These are phyloP conservation scores for Ceratocystis destructans DNA, from an alignment of 2,329 filamentous ascomycete species.

Conservation along the genomic window DNA sequence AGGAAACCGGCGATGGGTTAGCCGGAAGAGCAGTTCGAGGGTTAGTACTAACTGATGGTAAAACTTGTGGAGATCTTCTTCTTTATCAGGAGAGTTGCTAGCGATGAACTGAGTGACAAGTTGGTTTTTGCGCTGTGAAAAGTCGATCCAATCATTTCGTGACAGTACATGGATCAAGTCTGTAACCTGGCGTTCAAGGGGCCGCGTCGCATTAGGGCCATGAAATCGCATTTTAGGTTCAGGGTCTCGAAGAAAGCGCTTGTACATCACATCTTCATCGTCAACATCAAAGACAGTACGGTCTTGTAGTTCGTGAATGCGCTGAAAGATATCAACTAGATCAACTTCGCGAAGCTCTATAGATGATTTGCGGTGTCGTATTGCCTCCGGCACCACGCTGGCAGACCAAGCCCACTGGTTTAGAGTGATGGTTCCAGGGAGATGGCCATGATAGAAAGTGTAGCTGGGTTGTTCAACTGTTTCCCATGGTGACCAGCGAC, in stretches of 20 bases:
- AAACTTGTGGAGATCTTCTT: constrained; percentile 48
- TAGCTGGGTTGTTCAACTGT: constrained; percentile 63
- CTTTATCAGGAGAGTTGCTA: constrained; percentile 42
- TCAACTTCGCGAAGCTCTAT: constrained; percentile 47
- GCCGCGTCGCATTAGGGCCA: constrained; percentile 43
- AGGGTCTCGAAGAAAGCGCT: constrained; percentile 51
- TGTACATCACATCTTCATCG: constrained; percentile 45
- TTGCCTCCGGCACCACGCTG: constrained; percentile 41
- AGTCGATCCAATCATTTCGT: constrained; percentile 59
- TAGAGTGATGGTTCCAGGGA: constrained; percentile 57
- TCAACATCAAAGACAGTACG: constrained; percentile 33
- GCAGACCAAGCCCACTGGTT: constrained; percentile 53
- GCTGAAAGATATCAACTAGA: constrained; percentile 42
- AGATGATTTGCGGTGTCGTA: constrained; percentile 45
- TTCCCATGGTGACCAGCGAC: constrained; percentile 45
- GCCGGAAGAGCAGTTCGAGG: constrained; percentile 56
- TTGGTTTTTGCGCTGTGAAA: constrained; percentile 55
- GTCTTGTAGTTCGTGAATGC: constrained; percentile 47
- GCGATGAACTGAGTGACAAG: constrained; percentile 61
- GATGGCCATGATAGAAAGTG: constrained; percentile 50
- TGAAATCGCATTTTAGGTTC: constrained; percentile 36
- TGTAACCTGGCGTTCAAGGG: constrained; percentile 56
- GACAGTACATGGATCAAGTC: constrained; percentile 58
- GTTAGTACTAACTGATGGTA: constrained; percentile 66
- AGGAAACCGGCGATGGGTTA: constrained; percentile 48